These are phyloP conservation scores for Endocladia muricata DNA, from an alignment of 31 red algal genomes.

Conservation along the genomic window DNA sequence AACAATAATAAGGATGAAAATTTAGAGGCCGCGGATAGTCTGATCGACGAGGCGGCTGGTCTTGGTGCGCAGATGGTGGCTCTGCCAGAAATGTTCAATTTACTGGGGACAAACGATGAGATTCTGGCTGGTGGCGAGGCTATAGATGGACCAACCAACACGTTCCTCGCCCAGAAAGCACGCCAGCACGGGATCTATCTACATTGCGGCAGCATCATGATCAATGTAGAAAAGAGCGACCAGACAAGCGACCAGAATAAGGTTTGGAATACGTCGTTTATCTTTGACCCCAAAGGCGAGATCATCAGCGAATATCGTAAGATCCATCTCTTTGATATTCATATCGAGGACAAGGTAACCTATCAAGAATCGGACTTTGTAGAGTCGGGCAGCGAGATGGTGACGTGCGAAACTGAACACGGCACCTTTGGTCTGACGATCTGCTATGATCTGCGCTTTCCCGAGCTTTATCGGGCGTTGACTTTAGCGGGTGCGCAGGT, in stretches of 20 bases:
- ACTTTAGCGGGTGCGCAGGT: slow-evolving; percentile 53
- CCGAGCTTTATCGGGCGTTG: slow-evolving; percentile 74
- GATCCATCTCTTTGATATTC: slow-evolving; percentile 97
- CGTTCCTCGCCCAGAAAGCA: slow-evolving; percentile 68
- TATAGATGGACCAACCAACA: slow-evolving; percentile 55
- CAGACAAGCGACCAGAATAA: too few relatives aligned
- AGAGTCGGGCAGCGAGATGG: slow-evolving; percentile 47
- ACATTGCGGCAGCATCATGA: slow-evolving; percentile 83
- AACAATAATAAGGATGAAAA: slow-evolving; percentile 54
- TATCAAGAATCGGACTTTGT: slow-evolving; percentile 92
- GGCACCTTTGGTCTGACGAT: slow-evolving; percentile 96
- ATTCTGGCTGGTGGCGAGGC: slow-evolving; percentile 71
- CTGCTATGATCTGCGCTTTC: slow-evolving; percentile 97
- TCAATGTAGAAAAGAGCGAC: slow-evolving; percentile 33
- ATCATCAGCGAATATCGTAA: slow-evolving; percentile 95
- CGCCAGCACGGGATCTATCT: slow-evolving; percentile 60
- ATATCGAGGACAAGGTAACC: slow-evolving; percentile 76
- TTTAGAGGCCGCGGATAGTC: slow-evolving; percentile 33
- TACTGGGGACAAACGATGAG: slow-evolving; percentile 68
- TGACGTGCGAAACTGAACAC: too few relatives aligned
- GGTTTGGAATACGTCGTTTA: slow-evolving; percentile 81
- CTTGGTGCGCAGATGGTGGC: slow-evolving; percentile 65
- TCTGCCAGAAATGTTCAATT: slow-evolving; percentile 94
- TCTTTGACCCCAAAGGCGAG: slow-evolving; percentile 55
- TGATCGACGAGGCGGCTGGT: slow-evolving; percentile 34